These are phyloP conservation scores for Westerdykella sp. DNA, from an alignment of 2,329 filamentous ascomycete genomes.

Conservation along the genomic window DNA sequence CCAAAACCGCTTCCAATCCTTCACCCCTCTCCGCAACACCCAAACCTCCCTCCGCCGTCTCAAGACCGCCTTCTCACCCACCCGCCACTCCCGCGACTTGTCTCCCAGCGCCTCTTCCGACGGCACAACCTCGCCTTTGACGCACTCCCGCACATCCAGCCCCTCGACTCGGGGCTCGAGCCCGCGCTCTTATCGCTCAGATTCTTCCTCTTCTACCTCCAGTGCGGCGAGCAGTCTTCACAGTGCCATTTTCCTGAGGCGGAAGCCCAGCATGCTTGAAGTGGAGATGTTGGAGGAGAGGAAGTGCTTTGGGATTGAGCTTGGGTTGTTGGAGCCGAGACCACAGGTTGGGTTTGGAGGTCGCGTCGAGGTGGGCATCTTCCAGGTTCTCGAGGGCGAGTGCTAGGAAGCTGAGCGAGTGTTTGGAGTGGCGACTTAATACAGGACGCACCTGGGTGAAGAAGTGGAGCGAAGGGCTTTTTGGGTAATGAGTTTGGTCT, in stretches of 20 bases:
- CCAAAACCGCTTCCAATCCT: slow-evolving; percentile 36
- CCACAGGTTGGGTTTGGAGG: slow-evolving; percentile 10
- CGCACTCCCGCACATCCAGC: not conserved
- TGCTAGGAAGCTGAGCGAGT: slow-evolving; percentile 5
- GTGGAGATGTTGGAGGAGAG: slow-evolving; percentile 34
- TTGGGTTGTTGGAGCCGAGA: slow-evolving; percentile 31
- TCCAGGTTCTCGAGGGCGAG: slow-evolving; percentile 34
- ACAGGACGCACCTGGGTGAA: too few relatives aligned
- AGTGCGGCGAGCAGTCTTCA: slow-evolving; percentile 14
- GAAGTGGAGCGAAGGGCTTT: too few relatives aligned
- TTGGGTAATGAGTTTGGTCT: too few relatives aligned
- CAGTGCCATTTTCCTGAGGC: slow-evolving; percentile 26
- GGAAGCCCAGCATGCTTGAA: slow-evolving; percentile 30
- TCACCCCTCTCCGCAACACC: slow-evolving; percentile 29
- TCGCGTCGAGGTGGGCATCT: slow-evolving; percentile 28
- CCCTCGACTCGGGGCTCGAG: slow-evolving; percentile 25
- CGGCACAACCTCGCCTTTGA: slow-evolving; percentile 17
- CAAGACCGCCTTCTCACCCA: slow-evolving; percentile 32
- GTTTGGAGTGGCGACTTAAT: too few relatives aligned
- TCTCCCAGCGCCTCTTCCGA: slow-evolving; percentile 17
- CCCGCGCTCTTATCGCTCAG: slow-evolving; percentile 24
- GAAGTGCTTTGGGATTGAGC: slow-evolving; percentile 22
- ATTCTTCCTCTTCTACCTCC: slow-evolving; percentile 5
- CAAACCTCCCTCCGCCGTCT: slow-evolving; percentile 27
- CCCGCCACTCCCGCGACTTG: slow-evolving; percentile 22